Evolutionary conservation across 805 yeast species (phyloP).

Genomic region (Lipomyces oligophaga): DNA sequence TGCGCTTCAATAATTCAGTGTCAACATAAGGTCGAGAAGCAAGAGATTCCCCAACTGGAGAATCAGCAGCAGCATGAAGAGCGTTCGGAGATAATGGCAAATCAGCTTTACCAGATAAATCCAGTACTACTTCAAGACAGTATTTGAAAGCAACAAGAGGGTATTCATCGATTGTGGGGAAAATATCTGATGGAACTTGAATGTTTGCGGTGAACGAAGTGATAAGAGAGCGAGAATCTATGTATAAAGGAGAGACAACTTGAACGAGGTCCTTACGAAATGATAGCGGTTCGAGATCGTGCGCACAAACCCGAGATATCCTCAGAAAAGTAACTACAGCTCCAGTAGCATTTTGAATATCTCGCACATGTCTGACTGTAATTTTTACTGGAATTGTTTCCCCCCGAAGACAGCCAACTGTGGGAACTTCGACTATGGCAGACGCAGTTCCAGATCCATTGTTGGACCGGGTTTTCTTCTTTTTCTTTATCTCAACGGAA

Average conservation of each 20-base stretch:
- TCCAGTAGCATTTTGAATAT: slow-evolving; percentile 65
- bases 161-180: slow-evolving; percentile 75
- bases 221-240: slow-evolving; percentile 61
- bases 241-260: slow-evolving; percentile 66
- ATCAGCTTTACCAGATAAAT: slow-evolving; percentile 59
- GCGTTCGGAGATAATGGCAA: slow-evolving; percentile 36
- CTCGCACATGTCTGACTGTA: slow-evolving; percentile 63
- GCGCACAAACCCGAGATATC: slow-evolving; percentile 65
- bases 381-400: slow-evolving; percentile 73
- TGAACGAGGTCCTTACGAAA: slow-evolving; percentile 83
- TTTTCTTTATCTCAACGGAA: slow-evolving; percentile 51
- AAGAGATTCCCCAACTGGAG: slow-evolving; percentile 10
- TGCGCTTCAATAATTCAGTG: slow-evolving; percentile 72
- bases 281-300: slow-evolving; percentile 53
- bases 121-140: slow-evolving; percentile 77
- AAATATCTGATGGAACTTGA: slow-evolving; percentile 76
- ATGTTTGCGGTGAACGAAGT: slow-evolving; percentile 60
- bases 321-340: slow-evolving; percentile 75
- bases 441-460: slow-evolving; percentile 41
- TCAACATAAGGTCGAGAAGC: slow-evolving; percentile 50
- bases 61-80: slow-evolving; percentile 33
- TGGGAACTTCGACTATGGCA: slow-evolving; percentile 47
- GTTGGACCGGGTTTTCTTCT: slow-evolving; percentile 35
- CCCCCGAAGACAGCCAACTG: slow-evolving; percentile 72
- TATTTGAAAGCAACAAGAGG: slow-evolving; percentile 76